Evolutionary conservation across 2,329 filamentous ascomycete genomes (phyloP), one percentile per base, ranked within the genome.

Genomic region (Thermomyces lanuginosus): DNA sequence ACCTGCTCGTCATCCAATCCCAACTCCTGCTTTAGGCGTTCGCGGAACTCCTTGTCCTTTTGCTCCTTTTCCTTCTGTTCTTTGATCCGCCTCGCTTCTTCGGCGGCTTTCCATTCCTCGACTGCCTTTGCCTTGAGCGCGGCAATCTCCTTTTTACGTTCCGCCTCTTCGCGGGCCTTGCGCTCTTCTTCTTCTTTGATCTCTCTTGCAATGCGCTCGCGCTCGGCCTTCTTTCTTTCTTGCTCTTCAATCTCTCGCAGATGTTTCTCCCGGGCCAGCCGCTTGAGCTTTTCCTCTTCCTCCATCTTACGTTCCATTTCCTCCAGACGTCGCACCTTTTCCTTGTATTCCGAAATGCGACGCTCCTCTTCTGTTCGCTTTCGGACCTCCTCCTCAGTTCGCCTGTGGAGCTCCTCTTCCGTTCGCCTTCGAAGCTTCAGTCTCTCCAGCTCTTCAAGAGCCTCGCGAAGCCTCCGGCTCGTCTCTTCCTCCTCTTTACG

Each of bases 41-140:
- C 44, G 16, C 44, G 33, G 25, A 52, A 72, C 39, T 72, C 60
- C 34, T 53, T 56, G 24, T 74, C 65, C 21, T 51, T 53, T 31
- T 56, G 44, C 31, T 63, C 64, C 28, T 55, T 57, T 30, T 63
- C 58, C 32, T 59, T 56, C 35, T 56, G 53, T 35, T 66, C 62
- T 37, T 50, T 58, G 20, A 55, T 49, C 13, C 49, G 43, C 28
- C 61, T 61, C 30, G 66, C 61, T 8, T 56, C 50, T 35, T 66
- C 60, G 30, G 58, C 50, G 16, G 49, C 53, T 48, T 63, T 63
- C 39, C 60, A 68, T n/a, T 56, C 56, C 36, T 64, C 62, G 26
- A 69, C 51, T 6, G 62, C 60, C 20, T 64, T 59, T 27, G 56
- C 56, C 24, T 61, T 64, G 32, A 61, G 51, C 37, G 61, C 61